Conservation (phyloP, 2,329 filamentous ascomycete genomes). For the Dendryphion nanum region DNA sequence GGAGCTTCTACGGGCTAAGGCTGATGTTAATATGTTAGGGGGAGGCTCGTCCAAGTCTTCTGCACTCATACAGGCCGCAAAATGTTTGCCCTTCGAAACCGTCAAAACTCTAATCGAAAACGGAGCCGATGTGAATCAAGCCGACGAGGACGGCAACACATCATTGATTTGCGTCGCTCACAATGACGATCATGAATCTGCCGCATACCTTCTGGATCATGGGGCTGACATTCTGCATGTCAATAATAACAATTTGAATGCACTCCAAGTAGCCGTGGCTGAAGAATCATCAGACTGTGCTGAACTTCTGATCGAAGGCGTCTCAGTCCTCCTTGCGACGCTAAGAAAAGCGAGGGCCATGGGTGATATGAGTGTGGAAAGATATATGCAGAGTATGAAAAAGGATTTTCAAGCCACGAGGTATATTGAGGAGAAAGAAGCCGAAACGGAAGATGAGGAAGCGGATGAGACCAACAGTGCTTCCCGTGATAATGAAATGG, state of each 20-base stretch:
- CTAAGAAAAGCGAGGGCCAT: too few species aligned
- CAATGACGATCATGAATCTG: background rate
- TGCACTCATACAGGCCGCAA: background rate
- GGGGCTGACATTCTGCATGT: background rate
- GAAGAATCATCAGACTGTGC: background rate
- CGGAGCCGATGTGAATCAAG: background rate
- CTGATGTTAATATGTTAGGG: background rate
- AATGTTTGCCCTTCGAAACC: background rate
- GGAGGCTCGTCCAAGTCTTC: background rate
- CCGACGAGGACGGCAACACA: background rate
- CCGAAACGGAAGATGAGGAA: too few species aligned
- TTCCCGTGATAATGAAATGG: too few species aligned
- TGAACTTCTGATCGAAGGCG: too few species aligned
- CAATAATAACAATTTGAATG: background rate
- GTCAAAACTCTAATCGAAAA: background rate
- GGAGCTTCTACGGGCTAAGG: background rate
- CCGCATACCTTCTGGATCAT: background rate
- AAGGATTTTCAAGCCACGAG: too few species aligned
- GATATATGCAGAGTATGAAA: too few species aligned
- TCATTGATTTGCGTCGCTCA: background rate
- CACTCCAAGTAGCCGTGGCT: background rate
- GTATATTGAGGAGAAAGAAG: too few species aligned
- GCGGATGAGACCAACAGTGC: too few species aligned
- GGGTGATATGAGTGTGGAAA: too few species aligned
- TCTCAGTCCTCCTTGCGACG: too few species aligned